Conservation (phyloP, 495 filamentous ascomycete species). For the Neurospora sp. region DNA sequence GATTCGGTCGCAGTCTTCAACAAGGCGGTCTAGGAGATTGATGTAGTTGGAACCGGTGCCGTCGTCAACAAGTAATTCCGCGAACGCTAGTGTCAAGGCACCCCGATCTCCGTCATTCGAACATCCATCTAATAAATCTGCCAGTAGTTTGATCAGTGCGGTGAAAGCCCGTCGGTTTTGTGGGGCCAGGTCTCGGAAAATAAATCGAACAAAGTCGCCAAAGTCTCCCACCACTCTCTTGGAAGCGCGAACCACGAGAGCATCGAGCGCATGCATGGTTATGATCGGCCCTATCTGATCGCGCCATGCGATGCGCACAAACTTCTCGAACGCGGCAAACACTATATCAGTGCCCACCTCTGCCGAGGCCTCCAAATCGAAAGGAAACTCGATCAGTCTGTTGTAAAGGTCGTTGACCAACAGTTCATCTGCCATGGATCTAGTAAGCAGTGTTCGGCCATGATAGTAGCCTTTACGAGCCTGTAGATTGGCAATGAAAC, state of each 20-base stretch:
- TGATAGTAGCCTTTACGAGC: slow-evolving; percentile 79
- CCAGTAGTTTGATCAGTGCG: slow-evolving; percentile 72
- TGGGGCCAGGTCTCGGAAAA: slow-evolving; percentile 71
- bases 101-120: slow-evolving; percentile 89
- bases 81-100: slow-evolving; percentile 80
- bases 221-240: slow-evolving; percentile 69
- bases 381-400: slow-evolving; percentile 68
- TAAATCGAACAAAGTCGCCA: slow-evolving; percentile 69
- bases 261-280: slow-evolving; percentile 48
- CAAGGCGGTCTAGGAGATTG: slow-evolving; percentile 79
- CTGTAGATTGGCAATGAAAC: slow-evolving; percentile 72
- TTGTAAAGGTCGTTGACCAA: slow-evolving; percentile 89
- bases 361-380: slow-evolving; percentile 57
- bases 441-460: slow-evolving; percentile 58
- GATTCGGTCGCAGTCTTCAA: slow-evolving; percentile 82
- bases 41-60: slow-evolving; percentile 75
- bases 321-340: slow-evolving; percentile 91
- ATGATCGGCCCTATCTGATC: slow-evolving; percentile 81
- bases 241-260: slow-evolving; percentile 65
- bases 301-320: slow-evolving; percentile 78
- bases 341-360: slow-evolving; percentile 80
- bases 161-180: slow-evolving; percentile 88
- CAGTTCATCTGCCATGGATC: slow-evolving; percentile 64
- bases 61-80: slow-evolving; percentile 73
- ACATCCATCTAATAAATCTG: slow-evolving; percentile 86